Percentiles rank a stretch among this genome's conserved stretches.
These are phyloP conservation scores for Cladobotryum protrusum DNA, from an alignment of 2,329 filamentous ascomycete species.

Conservation along the genomic window DNA sequence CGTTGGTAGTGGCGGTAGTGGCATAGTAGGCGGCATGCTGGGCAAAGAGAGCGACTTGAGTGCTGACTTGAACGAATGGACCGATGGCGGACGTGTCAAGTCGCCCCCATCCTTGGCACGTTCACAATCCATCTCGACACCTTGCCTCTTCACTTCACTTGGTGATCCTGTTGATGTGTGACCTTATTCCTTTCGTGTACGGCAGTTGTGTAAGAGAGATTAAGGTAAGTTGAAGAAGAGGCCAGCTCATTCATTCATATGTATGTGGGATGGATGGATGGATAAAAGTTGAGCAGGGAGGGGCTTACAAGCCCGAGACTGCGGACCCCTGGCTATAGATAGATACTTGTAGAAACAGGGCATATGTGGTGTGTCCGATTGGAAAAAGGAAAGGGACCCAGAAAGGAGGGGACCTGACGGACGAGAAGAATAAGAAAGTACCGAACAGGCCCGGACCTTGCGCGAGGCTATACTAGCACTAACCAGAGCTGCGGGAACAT, in stretches of 20 bases:
- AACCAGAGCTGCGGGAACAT: background rate
- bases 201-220: background rate
- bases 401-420: background rate
- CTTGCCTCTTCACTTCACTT: background rate
- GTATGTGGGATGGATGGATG: background rate
- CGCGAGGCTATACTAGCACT: background rate
- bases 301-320: background rate
- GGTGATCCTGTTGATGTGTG: background rate
- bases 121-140: constrained; percentile 9
- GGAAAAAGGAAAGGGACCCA: background rate
- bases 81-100: constrained; percentile 7
- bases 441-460: background rate
- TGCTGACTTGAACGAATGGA: constrained; percentile 8
- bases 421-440: background rate
- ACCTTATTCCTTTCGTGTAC: background rate
- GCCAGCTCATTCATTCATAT: constrained; percentile 6
- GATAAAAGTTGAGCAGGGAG: too few species aligned
- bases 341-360: background rate
- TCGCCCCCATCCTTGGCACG: background rate
- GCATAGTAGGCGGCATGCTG: constrained; percentile 9
- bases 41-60: constrained; percentile 5
- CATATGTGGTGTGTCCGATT: background rate
- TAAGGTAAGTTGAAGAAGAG: constrained; percentile 1
- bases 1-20: constrained; percentile 8
- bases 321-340: background rate